Evolutionary conservation across 257 asterid species (phyloP).

Genomic region (Solanum chilense): DNA sequence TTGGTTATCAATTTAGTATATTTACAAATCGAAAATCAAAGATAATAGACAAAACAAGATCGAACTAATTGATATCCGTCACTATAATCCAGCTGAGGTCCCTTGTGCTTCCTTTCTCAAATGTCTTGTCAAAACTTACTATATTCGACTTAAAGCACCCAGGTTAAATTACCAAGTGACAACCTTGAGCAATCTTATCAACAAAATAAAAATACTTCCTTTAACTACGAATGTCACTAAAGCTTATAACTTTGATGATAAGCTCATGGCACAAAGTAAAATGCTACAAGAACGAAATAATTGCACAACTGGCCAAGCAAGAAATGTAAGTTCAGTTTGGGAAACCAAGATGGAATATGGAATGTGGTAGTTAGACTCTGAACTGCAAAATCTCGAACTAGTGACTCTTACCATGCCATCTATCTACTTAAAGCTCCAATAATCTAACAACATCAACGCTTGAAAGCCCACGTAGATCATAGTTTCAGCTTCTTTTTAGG

Average conservation of each 20-base stretch:
- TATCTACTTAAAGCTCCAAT: neutral
- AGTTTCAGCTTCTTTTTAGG: conserved; percentile 50
- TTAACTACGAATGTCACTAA: neutral
- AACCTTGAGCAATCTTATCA: neutral
- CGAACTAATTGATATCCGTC: neutral
- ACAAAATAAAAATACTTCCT: neutral
- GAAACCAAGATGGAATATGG: neutral
- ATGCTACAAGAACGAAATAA: neutral
- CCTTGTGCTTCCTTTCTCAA: neutral
- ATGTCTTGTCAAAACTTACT: neutral
- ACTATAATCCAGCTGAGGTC: neutral
- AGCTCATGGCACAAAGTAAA: neutral
- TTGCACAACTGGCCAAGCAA: neutral
- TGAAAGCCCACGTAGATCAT: conserved; percentile 5
- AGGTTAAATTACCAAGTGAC: neutral
- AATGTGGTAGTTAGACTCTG: neutral
- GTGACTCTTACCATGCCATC: neutral
- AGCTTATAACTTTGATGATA: neutral
- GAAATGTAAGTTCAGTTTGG: neutral
- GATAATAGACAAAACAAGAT: neutral
- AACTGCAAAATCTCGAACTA: neutral
- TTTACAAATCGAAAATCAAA: neutral
- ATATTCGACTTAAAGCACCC: neutral
- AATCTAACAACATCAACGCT: neutral
- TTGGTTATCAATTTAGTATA: neutral